phyloP scores from a whole-genome alignment of 73 alveolate genomes.

The Paramecium caudatum region DNA sequence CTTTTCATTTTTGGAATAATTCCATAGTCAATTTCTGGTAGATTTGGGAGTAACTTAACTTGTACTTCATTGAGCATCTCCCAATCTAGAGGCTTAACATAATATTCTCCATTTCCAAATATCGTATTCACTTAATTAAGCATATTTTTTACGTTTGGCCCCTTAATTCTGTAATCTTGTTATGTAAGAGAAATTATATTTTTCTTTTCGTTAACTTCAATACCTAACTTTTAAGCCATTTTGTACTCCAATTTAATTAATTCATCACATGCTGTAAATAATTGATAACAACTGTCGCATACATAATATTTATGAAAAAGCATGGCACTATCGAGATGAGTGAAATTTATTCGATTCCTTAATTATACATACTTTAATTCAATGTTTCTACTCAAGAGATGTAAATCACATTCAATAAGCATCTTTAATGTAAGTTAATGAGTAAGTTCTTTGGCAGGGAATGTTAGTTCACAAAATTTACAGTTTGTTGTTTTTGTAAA shows the following conservation, averaged over 20 bases:
- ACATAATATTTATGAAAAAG: conserved; percentile 87
- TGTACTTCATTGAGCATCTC: conserved; percentile 66
- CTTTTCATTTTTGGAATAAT: conserved; percentile 47
- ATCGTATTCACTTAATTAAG: conserved; percentile 18
- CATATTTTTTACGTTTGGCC: conserved; percentile 48
- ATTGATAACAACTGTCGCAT: conserved; percentile 87
- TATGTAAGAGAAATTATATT: conserved; percentile 40
- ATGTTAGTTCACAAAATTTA: conserved; percentile 85
- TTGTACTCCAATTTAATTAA: conserved; percentile 80
- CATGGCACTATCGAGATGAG: conserved; percentile 89
- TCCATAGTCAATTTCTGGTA: conserved; percentile 49
- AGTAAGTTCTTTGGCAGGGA: conserved; percentile 80
- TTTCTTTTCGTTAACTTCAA: conserved; percentile 76
- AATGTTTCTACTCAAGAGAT: conserved; percentile 75
- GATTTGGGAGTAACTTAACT: not conserved
- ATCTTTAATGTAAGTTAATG: conserved; percentile 89
- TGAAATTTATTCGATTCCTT: conserved; percentile 82
- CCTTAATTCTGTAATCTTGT: conserved; percentile 57
- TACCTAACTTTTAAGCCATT: conserved; percentile 81
- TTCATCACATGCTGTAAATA: conserved; percentile 87
- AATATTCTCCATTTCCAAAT: conserved; percentile 63
- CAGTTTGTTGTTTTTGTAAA: conserved; percentile 80
- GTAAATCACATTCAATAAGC: conserved; percentile 90
- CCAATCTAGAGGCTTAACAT: conserved; percentile 48
- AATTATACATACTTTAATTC: conserved; percentile 69